Base-by-base conservation (phyloP, 805 yeast genomes). In the Priceomyces medius region DNA sequence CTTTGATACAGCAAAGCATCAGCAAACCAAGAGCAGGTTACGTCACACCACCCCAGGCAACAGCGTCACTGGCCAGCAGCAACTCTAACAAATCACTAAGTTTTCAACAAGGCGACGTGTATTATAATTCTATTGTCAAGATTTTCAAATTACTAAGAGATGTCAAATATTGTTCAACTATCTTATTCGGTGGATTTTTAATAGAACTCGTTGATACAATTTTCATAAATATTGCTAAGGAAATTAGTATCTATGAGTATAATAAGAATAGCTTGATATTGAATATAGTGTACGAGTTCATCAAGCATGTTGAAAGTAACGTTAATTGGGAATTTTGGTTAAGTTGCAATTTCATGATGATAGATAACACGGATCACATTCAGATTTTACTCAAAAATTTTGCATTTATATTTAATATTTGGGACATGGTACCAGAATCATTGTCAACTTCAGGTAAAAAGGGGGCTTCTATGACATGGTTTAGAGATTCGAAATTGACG, bases 291-390 rank as follows among this genome's bases (percentile, higher is more conserved):
- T 61, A 62, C 41, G 78, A 73, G 44, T 68, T 59, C 42, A 53
- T 63, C 23, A 63, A 61, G 44, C 65, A 68, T 44, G 60, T 63
- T 40, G 53, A 50, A 39, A 27, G 39, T 18, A 47, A 49, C 36
- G 61, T 86, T 18, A 77, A 84, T 63, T 88, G 95, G 93, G 65
- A 68, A 38, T 87, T 88, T 54, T 88, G 96, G 96, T 58, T 83
- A 5, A 68, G 72, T 40, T 81, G 85, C 12, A 59, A 70, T 10
- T 63, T 76, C 44, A 66, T 77, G 42, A 76, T 87, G 81, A 58
- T 87, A n/a, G 54, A 66, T 6, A 55, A 61, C 31, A 78, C 88
- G 6, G 80, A 78, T 34, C 85, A 78, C 56, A 70, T 80, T 48
- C 81, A 79, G 48, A 73, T 76, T 17, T 80, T 85, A 46, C 64